Percentiles rank a stretch among this genome's conserved stretches.
These are phyloP conservation scores for Xylariaceae sp. DNA, from an alignment of 2,329 filamentous ascomycete species.

Conservation along the genomic window DNA sequence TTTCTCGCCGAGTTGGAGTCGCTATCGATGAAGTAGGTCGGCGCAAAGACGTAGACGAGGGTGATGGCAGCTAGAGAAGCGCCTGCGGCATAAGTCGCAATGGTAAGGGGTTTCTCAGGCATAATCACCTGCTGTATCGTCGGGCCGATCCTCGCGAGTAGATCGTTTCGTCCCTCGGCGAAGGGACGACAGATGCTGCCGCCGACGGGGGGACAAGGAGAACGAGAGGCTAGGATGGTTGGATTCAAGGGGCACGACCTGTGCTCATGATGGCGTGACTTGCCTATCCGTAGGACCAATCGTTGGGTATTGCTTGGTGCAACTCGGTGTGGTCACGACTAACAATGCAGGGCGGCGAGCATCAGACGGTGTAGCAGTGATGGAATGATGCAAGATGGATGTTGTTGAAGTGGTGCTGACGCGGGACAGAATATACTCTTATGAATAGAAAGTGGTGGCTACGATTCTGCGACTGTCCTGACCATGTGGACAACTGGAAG, in stretches of 20 bases:
- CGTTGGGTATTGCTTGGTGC: not conserved
- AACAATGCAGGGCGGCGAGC: not conserved
- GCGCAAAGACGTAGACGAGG: slow-evolving; percentile 93
- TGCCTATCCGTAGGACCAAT: not conserved
- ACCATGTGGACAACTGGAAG: not conserved
- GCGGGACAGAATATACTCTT: not conserved
- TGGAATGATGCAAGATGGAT: not conserved
- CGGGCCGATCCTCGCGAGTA: not conserved
- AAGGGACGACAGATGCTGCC: not conserved
- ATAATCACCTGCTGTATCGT: slow-evolving; percentile 39
- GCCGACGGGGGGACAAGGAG: not conserved
- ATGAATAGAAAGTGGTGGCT: not conserved
- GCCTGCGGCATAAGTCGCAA: slow-evolving; percentile 89
- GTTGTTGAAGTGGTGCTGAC: not conserved
- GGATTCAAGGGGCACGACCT: not conserved
- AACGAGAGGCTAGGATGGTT: not conserved
- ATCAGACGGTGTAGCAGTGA: not conserved
- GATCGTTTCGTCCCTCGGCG: not conserved
- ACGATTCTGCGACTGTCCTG: not conserved
- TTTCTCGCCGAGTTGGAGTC: slow-evolving; percentile 65
- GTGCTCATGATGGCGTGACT: slow-evolving; percentile 8
- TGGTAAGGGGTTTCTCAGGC: slow-evolving; percentile 76
- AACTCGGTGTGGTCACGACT: not conserved
- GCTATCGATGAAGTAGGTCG: slow-evolving; percentile 92
- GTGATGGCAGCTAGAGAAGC: slow-evolving; percentile 92